Evolutionary conservation across 2,329 filamentous ascomycete species (phyloP).

Genomic region (Didymosphaeria variabile): DNA sequence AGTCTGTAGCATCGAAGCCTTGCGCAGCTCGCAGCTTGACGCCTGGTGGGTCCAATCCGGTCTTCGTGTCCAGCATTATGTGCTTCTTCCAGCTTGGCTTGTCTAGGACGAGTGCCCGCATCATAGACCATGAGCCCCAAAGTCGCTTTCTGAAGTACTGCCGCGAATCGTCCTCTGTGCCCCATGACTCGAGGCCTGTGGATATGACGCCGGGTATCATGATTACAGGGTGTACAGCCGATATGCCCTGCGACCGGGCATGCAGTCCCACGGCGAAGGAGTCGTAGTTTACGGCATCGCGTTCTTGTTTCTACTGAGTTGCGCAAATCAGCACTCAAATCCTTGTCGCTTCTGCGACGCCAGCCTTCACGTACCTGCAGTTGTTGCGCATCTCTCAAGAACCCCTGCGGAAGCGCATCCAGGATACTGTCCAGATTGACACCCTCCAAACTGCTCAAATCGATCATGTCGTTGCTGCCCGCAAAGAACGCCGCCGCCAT

Average conservation of each 20-base stretch:
- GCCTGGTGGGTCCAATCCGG: slow-evolving; percentile 87
- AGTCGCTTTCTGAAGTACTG: slow-evolving; percentile 93
- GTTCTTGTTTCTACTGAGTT: slow-evolving; percentile 75
- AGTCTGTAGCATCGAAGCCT: slow-evolving; percentile 97
- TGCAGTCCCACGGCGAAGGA: slow-evolving; percentile 91
- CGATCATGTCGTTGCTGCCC: slow-evolving; percentile 86
- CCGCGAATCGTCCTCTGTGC: slow-evolving; percentile 82
- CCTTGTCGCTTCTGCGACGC: background rate
- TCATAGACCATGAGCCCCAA: slow-evolving; percentile 99
- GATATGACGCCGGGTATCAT: slow-evolving; percentile 99
- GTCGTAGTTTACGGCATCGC: slow-evolving; percentile 89
- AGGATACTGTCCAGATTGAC: slow-evolving; percentile 85
- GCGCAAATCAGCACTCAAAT: slow-evolving; percentile 32
- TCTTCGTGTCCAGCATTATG: slow-evolving; percentile 93
- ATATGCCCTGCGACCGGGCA: slow-evolving; percentile 79
- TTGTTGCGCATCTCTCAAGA: slow-evolving; percentile 86
- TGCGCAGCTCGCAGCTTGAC: slow-evolving; percentile 93
- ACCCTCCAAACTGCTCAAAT: slow-evolving; percentile 75
- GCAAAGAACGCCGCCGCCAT: slow-evolving; percentile 91
- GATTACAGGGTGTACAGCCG: slow-evolving; percentile 86
- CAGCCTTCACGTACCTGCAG: slow-evolving; percentile 70
- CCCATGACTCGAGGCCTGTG: slow-evolving; percentile 96
- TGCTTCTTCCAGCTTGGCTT: slow-evolving; percentile 95
- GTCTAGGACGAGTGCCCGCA: slow-evolving; percentile 90
- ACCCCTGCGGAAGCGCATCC: slow-evolving; percentile 85